Percentiles rank a stretch among this genome's conserved stretches.
These are phyloP conservation scores for Lithocarpus polystachyus DNA, from an alignment of 306 rosid species.

Conservation along the genomic window DNA sequence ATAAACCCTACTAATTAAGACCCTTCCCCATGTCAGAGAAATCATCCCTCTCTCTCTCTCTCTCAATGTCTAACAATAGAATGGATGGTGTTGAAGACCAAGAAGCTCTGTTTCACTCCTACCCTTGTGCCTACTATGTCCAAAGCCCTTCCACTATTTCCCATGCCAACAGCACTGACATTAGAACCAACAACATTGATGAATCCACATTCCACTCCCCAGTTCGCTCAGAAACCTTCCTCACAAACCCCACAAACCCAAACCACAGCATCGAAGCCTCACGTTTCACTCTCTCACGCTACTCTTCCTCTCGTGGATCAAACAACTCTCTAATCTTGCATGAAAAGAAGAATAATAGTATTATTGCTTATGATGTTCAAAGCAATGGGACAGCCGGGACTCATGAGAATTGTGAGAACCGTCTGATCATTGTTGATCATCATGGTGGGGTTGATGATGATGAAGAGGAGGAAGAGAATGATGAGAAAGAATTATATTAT, in stretches of 20 bases:
- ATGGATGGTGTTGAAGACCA: slow-evolving; percentile 58
- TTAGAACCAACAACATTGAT: slow-evolving; percentile 41
- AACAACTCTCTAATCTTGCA: slow-evolving; percentile 49
- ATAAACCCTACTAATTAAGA: slow-evolving; percentile 28
- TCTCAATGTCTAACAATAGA: slow-evolving; percentile 22
- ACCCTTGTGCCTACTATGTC: slow-evolving; percentile 69
- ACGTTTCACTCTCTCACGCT: slow-evolving; percentile 49
- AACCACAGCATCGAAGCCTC: slow-evolving; percentile 27
- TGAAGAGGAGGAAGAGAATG: not conserved
- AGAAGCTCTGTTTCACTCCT: slow-evolving; percentile 48
- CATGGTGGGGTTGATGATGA: not conserved
- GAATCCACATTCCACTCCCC: slow-evolving; percentile 57
- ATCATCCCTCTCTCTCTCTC: not conserved
- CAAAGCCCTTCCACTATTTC: slow-evolving; percentile 86
- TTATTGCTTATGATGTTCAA: slow-evolving; percentile 46
- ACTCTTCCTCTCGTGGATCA: slow-evolving; percentile 71
- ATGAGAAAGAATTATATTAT: slow-evolving; percentile 27
- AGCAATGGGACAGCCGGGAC: slow-evolving; percentile 41
- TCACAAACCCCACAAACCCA: slow-evolving; percentile 21
- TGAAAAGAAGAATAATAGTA: slow-evolving; percentile 36
- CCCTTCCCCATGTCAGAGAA: slow-evolving; percentile 19
- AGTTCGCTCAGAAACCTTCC: slow-evolving; percentile 26
- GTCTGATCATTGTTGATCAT: slow-evolving; percentile 13
- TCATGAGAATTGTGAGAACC: slow-evolving; percentile 38
- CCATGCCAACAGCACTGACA: slow-evolving; percentile 55